Base-by-base conservation (phyloP, 202 grass and related monocot genomes). In the Dendrocalamus latiflorus region DNA sequence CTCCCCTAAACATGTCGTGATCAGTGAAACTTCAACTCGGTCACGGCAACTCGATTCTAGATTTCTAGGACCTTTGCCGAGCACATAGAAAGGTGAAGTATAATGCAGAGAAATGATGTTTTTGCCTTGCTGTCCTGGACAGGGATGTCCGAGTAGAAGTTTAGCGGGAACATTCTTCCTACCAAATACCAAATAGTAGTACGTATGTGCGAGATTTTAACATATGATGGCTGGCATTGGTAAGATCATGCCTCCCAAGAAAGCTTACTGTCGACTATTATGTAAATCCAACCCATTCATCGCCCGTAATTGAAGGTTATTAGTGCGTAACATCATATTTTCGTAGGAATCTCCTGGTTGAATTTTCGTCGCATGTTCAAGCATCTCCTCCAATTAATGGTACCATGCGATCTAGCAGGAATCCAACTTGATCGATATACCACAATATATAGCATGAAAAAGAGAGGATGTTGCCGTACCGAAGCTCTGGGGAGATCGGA, bases 401-500 rank as follows among this genome's bases (percentile, higher is more conserved):
- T 30, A 30, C 48, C 16, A 18, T 18, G 16, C 16, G 6, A 50
- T 50, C 48, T 50, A 50, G 48, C 16, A 50, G 5, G 5, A 6
- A 50, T 50, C 14, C 48, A 50, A 18, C 16, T 50, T 18, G 18
- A 20, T 53, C 50, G 18, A 20, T 8, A 8, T 8, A 51, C 49
- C 49, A 51, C 17, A 53, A 18, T 36, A 36, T 36, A 36, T 53
- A 8, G 50, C 50, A 20, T 53, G 17, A 6, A 17, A 49, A 1
- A 47, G 9, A 33, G 1, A 45, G 74, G 5, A 34, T 66, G 61
- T 3, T 18, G 0, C 8, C 50, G 0, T 57, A 22, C 93, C 93
- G 15, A 93, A 93, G 43, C 84, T 93, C 53, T 79, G 83, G 20
- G 93, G 93, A 0, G 75, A 66, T 55, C 87, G 69, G 44, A 91